Evolutionary conservation across 305 asterid species (phyloP), one percentile per base, ranked within the genome.

Genomic region (Vinca major): DNA sequence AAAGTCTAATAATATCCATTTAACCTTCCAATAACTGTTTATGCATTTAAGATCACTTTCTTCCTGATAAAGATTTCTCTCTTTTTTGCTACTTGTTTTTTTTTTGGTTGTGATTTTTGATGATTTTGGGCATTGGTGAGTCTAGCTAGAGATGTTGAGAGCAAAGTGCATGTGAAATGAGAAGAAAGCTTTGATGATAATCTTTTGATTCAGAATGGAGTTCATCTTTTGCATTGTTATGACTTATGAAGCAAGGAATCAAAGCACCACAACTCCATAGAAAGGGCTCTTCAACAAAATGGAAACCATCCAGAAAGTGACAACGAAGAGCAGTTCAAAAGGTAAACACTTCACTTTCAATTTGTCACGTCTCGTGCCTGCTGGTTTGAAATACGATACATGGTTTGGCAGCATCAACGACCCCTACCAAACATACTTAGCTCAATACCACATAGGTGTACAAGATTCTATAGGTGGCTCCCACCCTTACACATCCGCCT

Each of bases 31-130:
- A 36, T 0, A 33, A 53, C 19, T 14, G 17, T 54, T 50, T 53
- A 26, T 62, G 53, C 5, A 45, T 45, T 39, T 43, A 21, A 70
- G 51, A 51, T 51, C 36, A 66, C 45, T 39, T 37, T 51, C 6
- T 39, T 11, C 64, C 8, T n/a, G 37, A 39, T 0, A 68, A 45
- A 68, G 33, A 21, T 19, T 55, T 39, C 9, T 17, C 39, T 40
- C 16, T 68, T 43, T 43, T 55, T 68, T 57, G 19, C 55, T 45
- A 48, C 68, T 47, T n/a, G n/a, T n/a, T n/a, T n/a, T n/a, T n/a
- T n/a, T n/a, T n/a, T n/a, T n/a, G n/a, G n/a, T n/a, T n/a, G n/a
- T n/a, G 54, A 68, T 43, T 54, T 3, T 4, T 55, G 52, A 48
- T 20, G 37, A 45, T 63, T 16, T 8, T 55, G 41, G 52, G n/a